These are phyloP conservation scores for Arabidopsis arenosa DNA, from an alignment of 345 rosid genomes.

Conservation along the genomic window DNA sequence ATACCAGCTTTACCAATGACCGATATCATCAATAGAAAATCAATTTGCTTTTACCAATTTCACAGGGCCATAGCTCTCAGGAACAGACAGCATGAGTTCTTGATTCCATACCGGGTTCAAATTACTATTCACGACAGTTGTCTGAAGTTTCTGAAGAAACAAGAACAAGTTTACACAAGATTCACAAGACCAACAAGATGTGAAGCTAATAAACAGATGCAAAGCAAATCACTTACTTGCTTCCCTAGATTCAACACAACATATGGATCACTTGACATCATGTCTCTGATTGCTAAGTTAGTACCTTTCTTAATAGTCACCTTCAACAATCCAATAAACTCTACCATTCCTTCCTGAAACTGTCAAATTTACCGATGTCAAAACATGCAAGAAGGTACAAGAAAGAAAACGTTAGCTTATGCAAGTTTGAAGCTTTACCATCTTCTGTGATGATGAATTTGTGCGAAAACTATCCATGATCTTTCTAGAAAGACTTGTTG, in stretches of 20 bases:
- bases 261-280: constrained; percentile 64
- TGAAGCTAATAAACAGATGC: background rate
- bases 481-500: constrained; percentile 68
- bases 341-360: constrained; percentile 50
- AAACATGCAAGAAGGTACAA: background rate
- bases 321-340: constrained; percentile 62
- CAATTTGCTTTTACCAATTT: constrained; percentile 49
- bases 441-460: constrained; percentile 56
- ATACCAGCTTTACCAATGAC: background rate
- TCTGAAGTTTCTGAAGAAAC: constrained; percentile 45
- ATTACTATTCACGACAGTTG: constrained; percentile 54
- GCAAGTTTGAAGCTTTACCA: constrained; percentile 38
- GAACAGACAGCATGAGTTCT: constrained; percentile 57
- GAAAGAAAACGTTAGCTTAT: background rate
- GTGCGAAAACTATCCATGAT: constrained; percentile 70
- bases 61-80: constrained; percentile 52
- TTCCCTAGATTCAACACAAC: constrained; percentile 57
- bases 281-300: constrained; percentile 61
- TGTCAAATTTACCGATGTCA: constrained; percentile 10
- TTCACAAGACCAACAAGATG: background rate
- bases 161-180: background rate
- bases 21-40: background rate
- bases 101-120: constrained; percentile 67
- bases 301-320: constrained; percentile 64
- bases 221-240: constrained; percentile 48